Conservation (phyloP, 2,329 filamentous ascomycete genomes). For the Diplodia sapinea region DNA sequence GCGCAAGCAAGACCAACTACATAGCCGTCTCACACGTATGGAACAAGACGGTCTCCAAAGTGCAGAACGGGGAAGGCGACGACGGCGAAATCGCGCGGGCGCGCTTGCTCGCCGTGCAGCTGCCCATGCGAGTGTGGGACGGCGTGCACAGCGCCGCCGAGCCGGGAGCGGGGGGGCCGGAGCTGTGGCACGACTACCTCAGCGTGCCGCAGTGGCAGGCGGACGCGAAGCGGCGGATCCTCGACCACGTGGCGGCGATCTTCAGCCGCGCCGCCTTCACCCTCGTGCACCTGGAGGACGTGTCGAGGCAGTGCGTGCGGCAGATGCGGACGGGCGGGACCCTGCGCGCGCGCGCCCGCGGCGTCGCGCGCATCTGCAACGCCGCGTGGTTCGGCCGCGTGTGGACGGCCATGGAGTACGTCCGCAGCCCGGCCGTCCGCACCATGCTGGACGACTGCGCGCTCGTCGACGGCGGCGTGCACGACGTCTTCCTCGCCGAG, state of each 20-base stretch:
- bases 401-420: slow-evolving; percentile 36
- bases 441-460: slow-evolving; percentile 32
- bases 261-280: neutral
- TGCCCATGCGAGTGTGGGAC: neutral
- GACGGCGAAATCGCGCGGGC: neutral
- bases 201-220: slow-evolving; percentile 34
- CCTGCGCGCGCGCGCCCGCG: slow-evolving; percentile 6
- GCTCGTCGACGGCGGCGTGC: slow-evolving; percentile 17
- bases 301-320: neutral
- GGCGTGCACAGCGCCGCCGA: neutral
- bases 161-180: neutral
- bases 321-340: neutral
- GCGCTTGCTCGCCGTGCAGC: neutral
- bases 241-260: slow-evolving; percentile 4
- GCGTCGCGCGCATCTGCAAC: slow-evolving; percentile 33
- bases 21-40: slow-evolving; percentile 29
- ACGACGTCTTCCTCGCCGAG: slow-evolving; percentile 31
- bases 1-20: neutral
- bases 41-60: slow-evolving; percentile 19
- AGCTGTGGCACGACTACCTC: slow-evolving; percentile 37
- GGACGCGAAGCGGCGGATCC: slow-evolving; percentile 24
- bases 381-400: slow-evolving; percentile 35
- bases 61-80: neutral
- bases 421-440: slow-evolving; percentile 31
- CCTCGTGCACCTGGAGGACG: slow-evolving; percentile 6